Evolutionary conservation across 2,329 filamentous ascomycete species (phyloP).

Genomic region (Pseudogymnoascus sp.): DNA sequence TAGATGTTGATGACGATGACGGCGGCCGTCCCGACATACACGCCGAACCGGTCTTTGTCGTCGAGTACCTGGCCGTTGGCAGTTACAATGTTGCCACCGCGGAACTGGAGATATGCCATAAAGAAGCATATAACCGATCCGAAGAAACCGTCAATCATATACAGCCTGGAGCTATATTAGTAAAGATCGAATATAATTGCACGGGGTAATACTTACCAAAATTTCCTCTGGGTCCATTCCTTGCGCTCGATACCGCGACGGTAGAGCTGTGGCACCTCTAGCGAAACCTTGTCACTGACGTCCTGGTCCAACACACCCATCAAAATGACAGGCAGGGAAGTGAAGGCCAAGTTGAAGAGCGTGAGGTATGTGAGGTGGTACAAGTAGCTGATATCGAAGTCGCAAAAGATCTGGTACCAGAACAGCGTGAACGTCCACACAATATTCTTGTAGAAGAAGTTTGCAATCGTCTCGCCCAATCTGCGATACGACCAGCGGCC

Average conservation of each 20-base stretch:
- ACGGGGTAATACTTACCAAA: conserved; percentile 60
- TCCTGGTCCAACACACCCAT: conserved; percentile 98
- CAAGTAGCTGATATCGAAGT: conserved; percentile 93
- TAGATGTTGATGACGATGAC: conserved; percentile 89
- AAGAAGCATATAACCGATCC: conserved; percentile 92
- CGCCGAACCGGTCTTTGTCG: conserved; percentile 76
- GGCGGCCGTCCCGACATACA: conserved; percentile 75
- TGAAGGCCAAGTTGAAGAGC: conserved; percentile 94
- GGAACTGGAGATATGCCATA: conserved; percentile 77
- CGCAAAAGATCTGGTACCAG: conserved; percentile 93
- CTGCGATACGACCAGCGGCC: conserved; percentile 92
- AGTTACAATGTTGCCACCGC: conserved; percentile 59
- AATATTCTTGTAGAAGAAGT: conserved; percentile 99
- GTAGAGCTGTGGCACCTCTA: conserved; percentile 92
- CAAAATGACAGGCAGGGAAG: conserved; percentile 84
- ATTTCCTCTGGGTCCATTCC: conserved; percentile 94
- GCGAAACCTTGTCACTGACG: conserved; percentile 84
- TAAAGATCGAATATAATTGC: conserved; percentile 13
- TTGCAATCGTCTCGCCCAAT: conserved; percentile 85
- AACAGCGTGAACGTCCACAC: conserved; percentile 95
- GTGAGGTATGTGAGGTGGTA: conserved; percentile 98
- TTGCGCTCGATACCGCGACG: conserved; percentile 88
- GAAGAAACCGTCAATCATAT: conserved; percentile 92
- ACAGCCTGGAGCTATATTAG: conserved; percentile 49
- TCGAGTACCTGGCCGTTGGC: conserved; percentile 63